Evolutionary conservation across 257 asterid species (phyloP), one percentile per base, ranked within the genome.

Genomic region (Schizonepeta tenuifolia): DNA sequence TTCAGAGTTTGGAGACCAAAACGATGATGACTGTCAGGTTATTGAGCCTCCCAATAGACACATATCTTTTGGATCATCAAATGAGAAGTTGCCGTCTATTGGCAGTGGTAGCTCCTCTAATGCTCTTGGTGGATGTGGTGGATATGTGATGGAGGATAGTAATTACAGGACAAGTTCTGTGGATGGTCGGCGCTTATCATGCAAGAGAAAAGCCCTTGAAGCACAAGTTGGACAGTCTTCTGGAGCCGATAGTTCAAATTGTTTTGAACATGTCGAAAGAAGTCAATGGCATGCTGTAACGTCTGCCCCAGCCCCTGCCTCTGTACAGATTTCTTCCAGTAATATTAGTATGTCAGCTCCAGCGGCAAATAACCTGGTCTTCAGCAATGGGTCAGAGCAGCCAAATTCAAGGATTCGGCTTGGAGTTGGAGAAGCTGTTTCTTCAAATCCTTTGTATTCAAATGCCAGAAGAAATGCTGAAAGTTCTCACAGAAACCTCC

Each of bases 171-270:
- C 86, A 14, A 89, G 87, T 43, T 75, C 90, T 40, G 13, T 82
- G 70, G 95, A 86, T 66, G 88, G 92, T 60, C 84, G 84, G 15
- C 87, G 93, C 15, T 31, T 78, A 62, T 85, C 98, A 0, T 86
- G 96, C 78, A 93, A 93, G 84, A 86, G 97, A 65, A 90, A 90
- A 77, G 77, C 93, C 33, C 73, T 85, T 21, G 98, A 92, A 82
- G 84, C 75, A 44, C 79, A 79, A 54, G 63, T 47, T 0, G 96
- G 91, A 8, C 96, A 81, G 58, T 81, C 97, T 28, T 90, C 98
- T 41, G 91, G 89, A 60, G 83, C 79, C 26, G 96, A 91, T 36
- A 85, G 86, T 73, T 85, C 90, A 14, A 84, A 55, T 59, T 78
- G 72, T 68, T 65, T 49, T 69, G 90, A 84, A 59, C 84, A 73